phyloP scores from a whole-genome alignment of 192 early-diverging fungal genomes.

The Coemansia sp. region DNA sequence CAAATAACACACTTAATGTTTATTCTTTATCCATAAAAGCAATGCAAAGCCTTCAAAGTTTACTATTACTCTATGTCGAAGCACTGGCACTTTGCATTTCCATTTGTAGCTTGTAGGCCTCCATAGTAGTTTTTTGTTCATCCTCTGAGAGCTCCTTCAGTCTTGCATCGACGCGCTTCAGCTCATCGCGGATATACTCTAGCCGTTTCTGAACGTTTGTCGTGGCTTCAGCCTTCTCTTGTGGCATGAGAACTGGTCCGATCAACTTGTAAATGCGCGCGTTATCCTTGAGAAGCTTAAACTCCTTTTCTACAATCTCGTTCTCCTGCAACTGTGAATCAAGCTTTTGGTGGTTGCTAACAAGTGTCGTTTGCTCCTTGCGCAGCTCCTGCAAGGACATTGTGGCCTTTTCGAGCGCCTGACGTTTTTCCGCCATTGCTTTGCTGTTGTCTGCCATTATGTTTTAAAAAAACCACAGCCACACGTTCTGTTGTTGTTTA shows the following conservation, averaged over 20 bases:
- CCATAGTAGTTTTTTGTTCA: conserved; percentile 78
- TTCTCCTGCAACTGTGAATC: conserved; percentile 98
- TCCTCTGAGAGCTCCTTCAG: conserved; percentile 80
- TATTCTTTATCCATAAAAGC: not conserved
- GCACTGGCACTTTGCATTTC: conserved; percentile 31
- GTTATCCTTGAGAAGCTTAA: conserved; percentile 75
- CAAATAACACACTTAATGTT: not conserved
- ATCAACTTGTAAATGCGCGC: conserved; percentile 93
- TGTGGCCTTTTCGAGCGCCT: conserved; percentile 69
- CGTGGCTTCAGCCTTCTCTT: conserved; percentile 81
- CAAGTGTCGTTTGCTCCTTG: conserved; percentile 73
- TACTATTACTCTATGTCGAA: too few relatives aligned
- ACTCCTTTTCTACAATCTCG: conserved; percentile 90
- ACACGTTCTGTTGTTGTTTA: too few relatives aligned
- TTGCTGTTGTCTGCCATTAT: conserved; percentile 5
- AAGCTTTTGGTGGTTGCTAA: conserved; percentile 74
- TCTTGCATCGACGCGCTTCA: conserved; percentile 80
- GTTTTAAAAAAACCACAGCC: too few relatives aligned
- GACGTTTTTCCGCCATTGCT: conserved; percentile 16
- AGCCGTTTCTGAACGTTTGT: conserved; percentile 93
- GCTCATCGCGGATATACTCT: conserved; percentile 84
- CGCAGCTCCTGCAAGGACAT: conserved; percentile 72
- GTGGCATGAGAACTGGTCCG: conserved; percentile 93
- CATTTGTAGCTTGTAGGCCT: conserved; percentile 62
- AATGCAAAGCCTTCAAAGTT: conserved; percentile 7